phyloP scores from a whole-genome alignment of 225 moss, liverwort and hornwort genomes.

The Thuidium tamariscinum region DNA sequence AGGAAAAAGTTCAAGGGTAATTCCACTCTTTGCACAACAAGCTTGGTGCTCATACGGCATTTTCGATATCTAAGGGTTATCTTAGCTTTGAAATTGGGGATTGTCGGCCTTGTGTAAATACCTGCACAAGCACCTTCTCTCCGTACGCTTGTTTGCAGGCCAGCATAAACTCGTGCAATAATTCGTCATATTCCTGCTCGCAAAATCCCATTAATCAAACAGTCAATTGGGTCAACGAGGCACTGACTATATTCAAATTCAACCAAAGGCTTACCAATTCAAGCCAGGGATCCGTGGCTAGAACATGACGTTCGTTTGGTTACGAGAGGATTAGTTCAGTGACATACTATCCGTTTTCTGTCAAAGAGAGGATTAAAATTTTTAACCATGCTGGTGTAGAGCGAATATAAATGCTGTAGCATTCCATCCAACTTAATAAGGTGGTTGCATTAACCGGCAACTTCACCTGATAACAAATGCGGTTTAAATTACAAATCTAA shows the following conservation, averaged over 20 bases:
- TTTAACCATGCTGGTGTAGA: neutral
- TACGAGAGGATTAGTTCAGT: neutral
- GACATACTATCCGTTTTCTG: neutral
- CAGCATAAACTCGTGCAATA: conserved; percentile 76
- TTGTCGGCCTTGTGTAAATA: neutral
- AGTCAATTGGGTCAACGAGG: neutral
- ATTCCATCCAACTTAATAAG: neutral
- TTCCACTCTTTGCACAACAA: neutral
- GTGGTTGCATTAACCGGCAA: neutral
- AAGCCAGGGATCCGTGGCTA: neutral
- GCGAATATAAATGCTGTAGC: neutral
- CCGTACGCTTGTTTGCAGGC: conserved; percentile 49
- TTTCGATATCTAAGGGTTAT: neutral
- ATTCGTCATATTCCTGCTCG: conserved; percentile 67
- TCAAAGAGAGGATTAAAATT: neutral
- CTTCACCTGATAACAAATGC: neutral
- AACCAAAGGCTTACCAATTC: neutral
- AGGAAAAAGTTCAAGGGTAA: neutral
- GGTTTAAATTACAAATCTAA: neutral
- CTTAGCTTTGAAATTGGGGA: neutral
- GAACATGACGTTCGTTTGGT: neutral
- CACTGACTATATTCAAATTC: neutral
- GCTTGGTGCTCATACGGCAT: neutral
- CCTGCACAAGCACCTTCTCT: conserved; percentile 66
- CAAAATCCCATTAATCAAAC: neutral